Percentiles rank a stretch among this genome's conserved stretches.
Conservation (phyloP, 2,329 filamentous ascomycete genomes). For the Fusarium foetens region DNA sequence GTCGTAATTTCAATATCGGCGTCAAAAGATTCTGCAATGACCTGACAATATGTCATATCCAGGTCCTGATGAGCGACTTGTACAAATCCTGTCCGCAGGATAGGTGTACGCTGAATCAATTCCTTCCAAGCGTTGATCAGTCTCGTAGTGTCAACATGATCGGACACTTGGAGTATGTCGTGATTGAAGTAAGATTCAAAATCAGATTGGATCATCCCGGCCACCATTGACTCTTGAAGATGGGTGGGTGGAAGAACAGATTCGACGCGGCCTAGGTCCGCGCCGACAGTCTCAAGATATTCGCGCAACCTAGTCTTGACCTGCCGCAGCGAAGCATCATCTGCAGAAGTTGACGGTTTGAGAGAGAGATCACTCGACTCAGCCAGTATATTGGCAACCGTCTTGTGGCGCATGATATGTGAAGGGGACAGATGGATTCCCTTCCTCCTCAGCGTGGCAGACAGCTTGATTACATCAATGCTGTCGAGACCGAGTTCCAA, state of each 20-base stretch:
- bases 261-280: constrained; percentile 59
- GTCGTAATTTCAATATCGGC: constrained; percentile 35
- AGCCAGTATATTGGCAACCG: constrained; percentile 67
- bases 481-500: constrained; percentile 90
- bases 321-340: constrained; percentile 22
- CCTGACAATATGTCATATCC: constrained; percentile 61
- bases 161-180: constrained; percentile 73
- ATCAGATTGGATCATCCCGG: constrained; percentile 80
- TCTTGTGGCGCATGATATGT: constrained; percentile 78
- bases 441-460: constrained; percentile 72
- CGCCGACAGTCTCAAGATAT: constrained; percentile 50
- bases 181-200: constrained; percentile 87
- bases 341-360: neutral
- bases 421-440: constrained; percentile 75
- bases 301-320: constrained; percentile 50
- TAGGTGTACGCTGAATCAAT: constrained; percentile 70
- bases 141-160: constrained; percentile 62
- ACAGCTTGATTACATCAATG: constrained; percentile 88
- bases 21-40: constrained; percentile 49
- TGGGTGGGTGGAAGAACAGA: constrained; percentile 79
- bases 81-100: constrained; percentile 79
- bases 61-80: constrained; percentile 71
- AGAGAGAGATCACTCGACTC: constrained; percentile 4
- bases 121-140: constrained; percentile 70
- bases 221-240: constrained; percentile 86